A percentile compares a stretch with the other conserved stretches of the same genome.
phyloP scores from a whole-genome alignment of 495 filamentous ascomycete genomes.

The Gamarada debralockiae region DNA sequence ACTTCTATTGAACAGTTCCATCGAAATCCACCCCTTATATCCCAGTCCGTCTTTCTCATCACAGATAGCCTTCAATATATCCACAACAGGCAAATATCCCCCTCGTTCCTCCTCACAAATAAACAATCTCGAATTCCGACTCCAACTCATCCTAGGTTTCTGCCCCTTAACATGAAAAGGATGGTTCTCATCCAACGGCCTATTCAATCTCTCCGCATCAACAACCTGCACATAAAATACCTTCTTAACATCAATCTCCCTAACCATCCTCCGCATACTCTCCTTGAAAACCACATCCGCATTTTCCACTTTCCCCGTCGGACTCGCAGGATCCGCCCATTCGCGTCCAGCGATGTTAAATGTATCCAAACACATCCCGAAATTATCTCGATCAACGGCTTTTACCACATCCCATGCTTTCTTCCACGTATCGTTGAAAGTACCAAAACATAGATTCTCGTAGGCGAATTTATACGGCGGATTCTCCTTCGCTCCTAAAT shows the following conservation, averaged over 20 bases:
- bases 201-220: constrained; percentile 61
- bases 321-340: constrained; percentile 66
- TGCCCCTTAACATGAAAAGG: constrained; percentile 60
- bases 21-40: constrained; percentile 73
- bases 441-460: constrained; percentile 84
- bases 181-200: constrained; percentile 59
- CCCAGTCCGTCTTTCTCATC: constrained; percentile 48
- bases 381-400: constrained; percentile 58
- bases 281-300: constrained; percentile 53
- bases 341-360: constrained; percentile 78
- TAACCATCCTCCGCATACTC: constrained; percentile 54
- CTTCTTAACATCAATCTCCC: constrained; percentile 58
- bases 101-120: constrained; percentile 67
- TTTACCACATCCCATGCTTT: constrained; percentile 66
- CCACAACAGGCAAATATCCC: constrained; percentile 67
- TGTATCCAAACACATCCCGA: constrained; percentile 82
- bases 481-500: constrained; percentile 53
- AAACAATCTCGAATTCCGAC: constrained; percentile 71
- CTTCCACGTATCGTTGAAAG: constrained; percentile 65
- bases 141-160: constrained; percentile 75
- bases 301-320: constrained; percentile 49
- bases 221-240: constrained; percentile 80
- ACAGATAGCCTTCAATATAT: constrained; percentile 60
- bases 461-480: constrained; percentile 65
- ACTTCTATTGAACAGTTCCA: constrained; percentile 72